A percentile compares a stretch with the other conserved stretches of the same genome.
phyloP scores from a whole-genome alignment of 306 rosid genomes.

The Sicyos edulis region DNA sequence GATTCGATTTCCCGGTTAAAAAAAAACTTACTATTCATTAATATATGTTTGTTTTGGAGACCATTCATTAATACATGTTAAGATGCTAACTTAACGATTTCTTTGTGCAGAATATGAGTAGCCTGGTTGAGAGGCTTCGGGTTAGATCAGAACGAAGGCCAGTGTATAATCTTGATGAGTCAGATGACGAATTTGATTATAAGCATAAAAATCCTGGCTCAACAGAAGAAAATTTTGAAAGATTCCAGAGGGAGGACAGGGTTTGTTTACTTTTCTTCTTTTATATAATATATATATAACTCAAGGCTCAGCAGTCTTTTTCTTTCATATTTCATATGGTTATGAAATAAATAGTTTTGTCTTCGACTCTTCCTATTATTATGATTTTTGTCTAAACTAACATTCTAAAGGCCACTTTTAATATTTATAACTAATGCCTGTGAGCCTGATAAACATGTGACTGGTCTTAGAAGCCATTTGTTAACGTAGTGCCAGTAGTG shows the following conservation, averaged over 20 bases:
- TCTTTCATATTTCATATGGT: conserved; percentile 8
- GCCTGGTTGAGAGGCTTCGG: conserved; percentile 98
- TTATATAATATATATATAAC: not conserved
- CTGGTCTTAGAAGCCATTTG: not conserved
- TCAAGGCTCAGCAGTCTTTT: not conserved
- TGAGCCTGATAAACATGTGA: conserved; percentile 6
- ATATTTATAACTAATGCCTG: not conserved
- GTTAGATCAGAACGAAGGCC: conserved; percentile 93
- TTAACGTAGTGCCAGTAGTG: not conserved
- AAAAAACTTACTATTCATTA: not conserved
- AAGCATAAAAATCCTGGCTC: conserved; percentile 50
- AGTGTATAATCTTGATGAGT: conserved; percentile 74
- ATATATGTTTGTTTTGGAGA: too few species aligned
- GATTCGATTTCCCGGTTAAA: too few species aligned
- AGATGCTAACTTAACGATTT: not conserved
- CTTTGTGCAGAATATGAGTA: conserved; percentile 68
- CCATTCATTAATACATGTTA: not conserved
- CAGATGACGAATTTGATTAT: conserved; percentile 82
- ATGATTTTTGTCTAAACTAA: not conserved
- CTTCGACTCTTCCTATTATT: too few species aligned
- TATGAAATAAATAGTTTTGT: not conserved
- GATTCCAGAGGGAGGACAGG: conserved; percentile 68
- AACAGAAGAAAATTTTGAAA: conserved; percentile 56
- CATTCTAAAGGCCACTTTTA: not conserved
- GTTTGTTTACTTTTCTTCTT: conserved; percentile 37